Base-by-base conservation (phyloP, 2,329 filamentous ascomycete species). In the Leptoxyphium fumago region DNA sequence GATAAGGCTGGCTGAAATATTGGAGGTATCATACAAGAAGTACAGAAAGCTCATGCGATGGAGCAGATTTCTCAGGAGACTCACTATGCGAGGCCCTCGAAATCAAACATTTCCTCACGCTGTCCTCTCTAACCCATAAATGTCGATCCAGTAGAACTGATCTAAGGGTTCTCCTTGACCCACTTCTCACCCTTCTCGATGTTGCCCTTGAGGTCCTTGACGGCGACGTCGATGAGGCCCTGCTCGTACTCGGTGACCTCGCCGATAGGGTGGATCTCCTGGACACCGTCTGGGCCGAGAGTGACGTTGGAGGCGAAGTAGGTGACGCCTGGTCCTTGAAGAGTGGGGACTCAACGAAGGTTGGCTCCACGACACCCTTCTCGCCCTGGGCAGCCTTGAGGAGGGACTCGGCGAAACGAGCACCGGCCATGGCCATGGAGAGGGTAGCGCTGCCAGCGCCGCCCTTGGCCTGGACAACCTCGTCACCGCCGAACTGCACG, bases 391-490 rank as follows among this genome's bases (percentile, higher is more conserved):
- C 73, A 59, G 91, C 91, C 69, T 86, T 88, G 70, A 98, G 83
- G 60, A 98, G 73, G 56, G 83, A 86, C 74, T 96, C 88, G 58
- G 91, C 86, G 68, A 82, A 81, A 56, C 78, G 75, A 52, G 76
- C 77, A 71, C 89, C 89, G 55, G 89, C 89, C 78, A 94, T 89
- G 62, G 89, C 89, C 89, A 98, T 98, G 73, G 87, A 95, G 58
- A 96, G 84, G 52, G 89, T 96, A 64, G 89, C 89, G 56, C 87
- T 95, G 59, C 89, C 89, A 61, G 88, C 87, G 69, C 89, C 91
- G 64, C 89, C 88, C 84, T 96, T 96, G 70, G 89, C 91, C 80
- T 95, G 78, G 72, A 96, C 89, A 56, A 96, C 89, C 80, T 96
- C 89, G 67, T 96, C 89, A 75, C 89, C 89, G 68, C 91, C 89